Conservation (phyloP, 2,329 filamentous ascomycete species). For the Trichophyton benhamiae region DNA sequence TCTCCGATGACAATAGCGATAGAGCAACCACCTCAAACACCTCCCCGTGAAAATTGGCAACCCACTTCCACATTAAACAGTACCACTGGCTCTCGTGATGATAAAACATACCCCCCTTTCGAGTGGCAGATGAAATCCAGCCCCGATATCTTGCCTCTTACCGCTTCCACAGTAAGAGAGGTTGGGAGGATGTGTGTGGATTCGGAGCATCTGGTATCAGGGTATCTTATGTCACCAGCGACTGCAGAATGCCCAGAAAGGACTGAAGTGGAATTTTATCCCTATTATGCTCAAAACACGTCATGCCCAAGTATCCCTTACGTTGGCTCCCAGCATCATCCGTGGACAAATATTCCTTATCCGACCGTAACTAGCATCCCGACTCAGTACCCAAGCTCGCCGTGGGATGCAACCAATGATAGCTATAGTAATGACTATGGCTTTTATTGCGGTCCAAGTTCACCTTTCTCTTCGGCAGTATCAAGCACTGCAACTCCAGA, state of each 20-base stretch:
- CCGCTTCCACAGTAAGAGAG: not conserved
- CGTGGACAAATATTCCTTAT: not conserved
- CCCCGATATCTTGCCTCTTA: not conserved
- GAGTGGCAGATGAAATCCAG: not conserved
- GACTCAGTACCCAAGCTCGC: not conserved
- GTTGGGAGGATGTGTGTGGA: not conserved
- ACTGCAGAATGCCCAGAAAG: not conserved
- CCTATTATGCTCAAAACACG: not conserved
- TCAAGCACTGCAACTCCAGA: conserved; percentile 6
- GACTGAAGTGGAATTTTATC: not conserved
- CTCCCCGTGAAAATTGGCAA: not conserved
- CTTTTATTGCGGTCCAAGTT: conserved; percentile 7
- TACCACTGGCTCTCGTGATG: not conserved
- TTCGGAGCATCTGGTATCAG: not conserved
- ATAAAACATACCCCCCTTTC: too few species aligned
- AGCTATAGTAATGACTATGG: not conserved
- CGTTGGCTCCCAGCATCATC: not conserved
- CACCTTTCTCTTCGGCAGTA: conserved; percentile 7
- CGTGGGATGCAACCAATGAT: not conserved
- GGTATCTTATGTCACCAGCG: not conserved
- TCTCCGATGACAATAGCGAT: not conserved
- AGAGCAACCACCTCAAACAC: not conserved
- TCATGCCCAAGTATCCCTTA: not conserved
- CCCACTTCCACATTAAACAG: not conserved
- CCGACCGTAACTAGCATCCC: not conserved